Conservation (phyloP, 805 yeast genomes). For the Yarrowia porcina region DNA sequence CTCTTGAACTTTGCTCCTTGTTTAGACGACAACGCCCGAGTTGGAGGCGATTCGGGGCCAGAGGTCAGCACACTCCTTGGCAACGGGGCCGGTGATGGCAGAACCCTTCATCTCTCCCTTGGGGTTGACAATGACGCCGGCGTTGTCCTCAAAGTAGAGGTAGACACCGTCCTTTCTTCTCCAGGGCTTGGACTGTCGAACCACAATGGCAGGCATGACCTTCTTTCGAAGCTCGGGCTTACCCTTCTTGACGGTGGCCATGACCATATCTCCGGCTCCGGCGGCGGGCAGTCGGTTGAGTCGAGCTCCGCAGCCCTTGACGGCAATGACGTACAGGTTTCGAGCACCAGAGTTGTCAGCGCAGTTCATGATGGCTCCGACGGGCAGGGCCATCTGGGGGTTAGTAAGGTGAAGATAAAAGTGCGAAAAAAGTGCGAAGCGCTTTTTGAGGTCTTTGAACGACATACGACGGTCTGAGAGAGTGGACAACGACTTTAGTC, state of each 20-base stretch:
- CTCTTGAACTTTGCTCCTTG: too few relatives aligned
- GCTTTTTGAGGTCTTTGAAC: too few relatives aligned
- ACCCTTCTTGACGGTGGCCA: conserved; percentile 99
- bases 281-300: conserved; percentile 99
- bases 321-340: conserved; percentile 97
- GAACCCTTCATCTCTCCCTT: conserved; percentile 99
- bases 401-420: conserved; percentile 1
- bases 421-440: neutral
- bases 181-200: conserved; percentile 99
- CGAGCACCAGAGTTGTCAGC: conserved; percentile 99
- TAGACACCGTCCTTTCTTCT: conserved; percentile 99
- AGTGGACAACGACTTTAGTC: too few relatives aligned
- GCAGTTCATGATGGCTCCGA: conserved; percentile 99
- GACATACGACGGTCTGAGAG: too few relatives aligned
- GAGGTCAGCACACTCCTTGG: conserved; percentile 99
- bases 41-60: conserved; percentile 99
- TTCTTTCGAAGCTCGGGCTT: conserved; percentile 99
- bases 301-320: conserved; percentile 99
- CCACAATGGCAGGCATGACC: conserved; percentile 99
- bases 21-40: conserved; percentile 99
- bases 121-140: conserved; percentile 99
- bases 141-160: conserved; percentile 99
- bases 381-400: conserved; percentile 93
- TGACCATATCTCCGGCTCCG: conserved; percentile 87
- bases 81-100: conserved; percentile 99